These are phyloP conservation scores for Arachis monticola DNA, from an alignment of 331 rosid species.

Conservation along the genomic window DNA sequence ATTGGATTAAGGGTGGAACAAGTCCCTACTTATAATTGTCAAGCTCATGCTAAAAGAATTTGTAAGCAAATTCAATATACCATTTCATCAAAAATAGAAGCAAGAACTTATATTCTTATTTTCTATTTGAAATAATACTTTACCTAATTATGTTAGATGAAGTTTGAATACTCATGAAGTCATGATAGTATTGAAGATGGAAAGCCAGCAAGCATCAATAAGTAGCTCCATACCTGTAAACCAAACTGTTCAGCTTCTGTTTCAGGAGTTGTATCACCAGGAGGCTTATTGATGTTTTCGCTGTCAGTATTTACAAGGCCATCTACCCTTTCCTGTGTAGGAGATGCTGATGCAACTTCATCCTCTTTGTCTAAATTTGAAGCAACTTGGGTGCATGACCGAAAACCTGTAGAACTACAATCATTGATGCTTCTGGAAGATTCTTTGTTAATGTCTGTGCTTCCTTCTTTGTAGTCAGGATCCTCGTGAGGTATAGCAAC, in stretches of 20 bases:
- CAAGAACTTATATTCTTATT: background rate
- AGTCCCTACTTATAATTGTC: constrained; percentile 26
- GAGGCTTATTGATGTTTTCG: constrained; percentile 44
- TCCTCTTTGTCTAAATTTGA: constrained; percentile 54
- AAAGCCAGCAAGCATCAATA: constrained; percentile 17
- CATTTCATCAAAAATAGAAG: constrained; percentile 11
- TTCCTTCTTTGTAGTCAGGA: constrained; percentile 45
- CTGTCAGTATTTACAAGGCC: constrained; percentile 48
- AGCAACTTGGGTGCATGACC: constrained; percentile 47
- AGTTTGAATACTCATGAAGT: constrained; percentile 11
- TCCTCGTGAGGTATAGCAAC: constrained; percentile 39
- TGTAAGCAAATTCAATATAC: constrained; percentile 1
- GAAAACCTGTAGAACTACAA: constrained; percentile 44
- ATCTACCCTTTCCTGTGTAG: constrained; percentile 37
- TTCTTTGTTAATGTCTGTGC: constrained; percentile 34
- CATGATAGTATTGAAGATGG: constrained; percentile 7
- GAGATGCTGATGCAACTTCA: constrained; percentile 48
- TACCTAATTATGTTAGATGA: constrained; percentile 4
- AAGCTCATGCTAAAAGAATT: constrained; percentile 21
- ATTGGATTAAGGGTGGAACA: constrained; percentile 10
- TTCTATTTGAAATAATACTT: background rate
- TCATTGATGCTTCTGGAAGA: constrained; percentile 38
- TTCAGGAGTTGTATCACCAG: constrained; percentile 62
- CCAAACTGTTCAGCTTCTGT: constrained; percentile 75
- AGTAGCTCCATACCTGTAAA: constrained; percentile 70